Evolutionary conservation across 2,329 filamentous ascomycete genomes (phyloP).

Genomic region (Elsinoe perseae): DNA sequence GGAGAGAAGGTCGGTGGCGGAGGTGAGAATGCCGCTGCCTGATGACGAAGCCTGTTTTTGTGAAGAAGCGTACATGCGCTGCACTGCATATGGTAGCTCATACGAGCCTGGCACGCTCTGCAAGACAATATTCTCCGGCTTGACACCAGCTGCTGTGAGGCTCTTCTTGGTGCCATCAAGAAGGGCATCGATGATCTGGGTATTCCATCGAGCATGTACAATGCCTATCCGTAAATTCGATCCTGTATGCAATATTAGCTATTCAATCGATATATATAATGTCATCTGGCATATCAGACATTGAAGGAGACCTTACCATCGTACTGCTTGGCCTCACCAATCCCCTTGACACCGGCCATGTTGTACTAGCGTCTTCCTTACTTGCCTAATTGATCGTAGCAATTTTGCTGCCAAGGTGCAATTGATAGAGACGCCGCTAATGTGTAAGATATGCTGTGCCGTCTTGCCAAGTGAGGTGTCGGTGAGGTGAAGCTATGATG

Average conservation of each 20-base stretch:
- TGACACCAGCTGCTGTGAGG: constrained; percentile 71
- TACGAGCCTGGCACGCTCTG: constrained; percentile 90
- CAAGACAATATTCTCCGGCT: constrained; percentile 77
- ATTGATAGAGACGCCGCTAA: background rate
- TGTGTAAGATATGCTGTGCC: background rate
- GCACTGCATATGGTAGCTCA: constrained; percentile 85
- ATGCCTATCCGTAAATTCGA: constrained; percentile 78
- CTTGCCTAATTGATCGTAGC: background rate
- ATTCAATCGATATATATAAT: constrained; percentile 42
- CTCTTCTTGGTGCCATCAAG: constrained; percentile 72
- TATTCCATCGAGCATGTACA: constrained; percentile 94
- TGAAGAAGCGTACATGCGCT: constrained; percentile 54
- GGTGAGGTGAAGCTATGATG: constrained; percentile 3
- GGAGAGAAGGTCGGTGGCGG: constrained; percentile 69
- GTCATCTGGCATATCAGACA: constrained; percentile 11
- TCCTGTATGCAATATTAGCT: constrained; percentile 51
- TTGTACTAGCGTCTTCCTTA: constrained; percentile 10
- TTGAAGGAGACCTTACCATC: constrained; percentile 41
- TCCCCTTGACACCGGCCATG: constrained; percentile 55
- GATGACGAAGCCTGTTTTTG: constrained; percentile 62
- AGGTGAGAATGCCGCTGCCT: constrained; percentile 51
- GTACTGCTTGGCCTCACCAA: constrained; percentile 49
- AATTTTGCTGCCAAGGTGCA: background rate
- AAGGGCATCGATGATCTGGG: constrained; percentile 75
- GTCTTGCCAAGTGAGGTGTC: constrained; percentile 6